Conservation (phyloP, 345 rosid species). For the Acer campestre region DNA sequence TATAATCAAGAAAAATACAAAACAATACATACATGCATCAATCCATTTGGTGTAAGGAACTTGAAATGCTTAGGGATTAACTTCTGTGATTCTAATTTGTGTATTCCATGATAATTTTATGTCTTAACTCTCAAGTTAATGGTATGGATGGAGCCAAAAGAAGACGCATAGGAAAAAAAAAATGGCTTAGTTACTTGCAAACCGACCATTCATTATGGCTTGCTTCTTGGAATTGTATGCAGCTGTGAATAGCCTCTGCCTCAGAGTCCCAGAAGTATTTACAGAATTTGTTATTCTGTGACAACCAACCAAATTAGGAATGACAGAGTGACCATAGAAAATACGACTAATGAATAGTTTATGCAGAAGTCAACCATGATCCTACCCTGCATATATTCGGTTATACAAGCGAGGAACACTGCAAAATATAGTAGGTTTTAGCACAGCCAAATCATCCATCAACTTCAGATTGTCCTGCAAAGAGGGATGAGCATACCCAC, state of each 20-base stretch:
- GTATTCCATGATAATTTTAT: not conserved
- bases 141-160: not conserved
- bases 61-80: not conserved
- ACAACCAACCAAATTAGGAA: slow-evolving; percentile 21
- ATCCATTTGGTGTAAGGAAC: not conserved
- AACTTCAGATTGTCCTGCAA: slow-evolving; percentile 82
- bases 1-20: slow-evolving; percentile 15
- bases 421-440: slow-evolving; percentile 83
- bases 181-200: slow-evolving; percentile 7
- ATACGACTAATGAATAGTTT: slow-evolving; percentile 7
- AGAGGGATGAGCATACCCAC: slow-evolving; percentile 12
- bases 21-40: not conserved
- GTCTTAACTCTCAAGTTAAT: not conserved
- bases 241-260: slow-evolving; percentile 66
- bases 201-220: slow-evolving; percentile 69
- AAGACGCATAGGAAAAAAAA: not conserved
- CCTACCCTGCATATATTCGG: slow-evolving; percentile 82
- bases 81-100: not conserved
- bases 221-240: slow-evolving; percentile 89
- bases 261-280: slow-evolving; percentile 68
- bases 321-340: slow-evolving; percentile 15
- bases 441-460: slow-evolving; percentile 80
- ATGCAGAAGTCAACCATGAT: slow-evolving; percentile 16
- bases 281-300: slow-evolving; percentile 75
- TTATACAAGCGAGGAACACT: slow-evolving; percentile 95